Evolutionary conservation across 129 eudicot genomes (phyloP).

Genomic region (Oenanthe sinensis): DNA sequence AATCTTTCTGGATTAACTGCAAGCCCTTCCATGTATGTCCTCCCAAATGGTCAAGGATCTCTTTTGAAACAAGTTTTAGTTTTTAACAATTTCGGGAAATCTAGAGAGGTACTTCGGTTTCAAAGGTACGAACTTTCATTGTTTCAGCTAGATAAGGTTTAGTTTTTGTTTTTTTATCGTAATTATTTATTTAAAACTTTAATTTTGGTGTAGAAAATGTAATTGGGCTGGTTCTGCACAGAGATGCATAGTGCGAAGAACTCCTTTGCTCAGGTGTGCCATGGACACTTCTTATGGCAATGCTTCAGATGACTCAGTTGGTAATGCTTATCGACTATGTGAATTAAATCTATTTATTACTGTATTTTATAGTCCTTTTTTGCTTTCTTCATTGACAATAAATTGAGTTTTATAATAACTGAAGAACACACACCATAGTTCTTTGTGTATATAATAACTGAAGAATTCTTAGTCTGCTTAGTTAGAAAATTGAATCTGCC

Average conservation of each 20-base stretch:
- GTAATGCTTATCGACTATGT: slow-evolving; percentile 25
- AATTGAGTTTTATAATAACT: background rate
- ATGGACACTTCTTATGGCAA: slow-evolving; percentile 87
- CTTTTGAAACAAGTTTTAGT: slow-evolving; percentile 23
- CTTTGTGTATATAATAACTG: background rate
- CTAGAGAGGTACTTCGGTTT: slow-evolving; percentile 14
- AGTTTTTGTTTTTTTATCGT: background rate
- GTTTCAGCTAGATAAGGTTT: slow-evolving; percentile 11
- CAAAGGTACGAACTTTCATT: slow-evolving; percentile 29
- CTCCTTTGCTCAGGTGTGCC: slow-evolving; percentile 46
- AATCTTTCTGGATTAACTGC: slow-evolving; percentile 54
- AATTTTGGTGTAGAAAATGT: slow-evolving; percentile 36
- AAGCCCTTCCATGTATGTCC: slow-evolving; percentile 50
- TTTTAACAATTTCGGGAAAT: slow-evolving; percentile 22
- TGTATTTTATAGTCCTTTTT: background rate
- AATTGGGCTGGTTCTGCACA: slow-evolving; percentile 35
- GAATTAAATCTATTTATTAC: background rate
- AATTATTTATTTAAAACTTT: slow-evolving; percentile 8
- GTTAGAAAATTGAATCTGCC: background rate
- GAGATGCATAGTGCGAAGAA: slow-evolving; percentile 26
- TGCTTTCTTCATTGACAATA: background rate
- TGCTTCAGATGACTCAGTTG: slow-evolving; percentile 52
- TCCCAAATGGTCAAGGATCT: slow-evolving; percentile 30
- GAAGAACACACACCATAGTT: background rate
- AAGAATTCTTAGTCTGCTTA: background rate